These are phyloP conservation scores for Ogataea trehalophila DNA, from an alignment of 805 yeast genomes.

Conservation along the genomic window DNA sequence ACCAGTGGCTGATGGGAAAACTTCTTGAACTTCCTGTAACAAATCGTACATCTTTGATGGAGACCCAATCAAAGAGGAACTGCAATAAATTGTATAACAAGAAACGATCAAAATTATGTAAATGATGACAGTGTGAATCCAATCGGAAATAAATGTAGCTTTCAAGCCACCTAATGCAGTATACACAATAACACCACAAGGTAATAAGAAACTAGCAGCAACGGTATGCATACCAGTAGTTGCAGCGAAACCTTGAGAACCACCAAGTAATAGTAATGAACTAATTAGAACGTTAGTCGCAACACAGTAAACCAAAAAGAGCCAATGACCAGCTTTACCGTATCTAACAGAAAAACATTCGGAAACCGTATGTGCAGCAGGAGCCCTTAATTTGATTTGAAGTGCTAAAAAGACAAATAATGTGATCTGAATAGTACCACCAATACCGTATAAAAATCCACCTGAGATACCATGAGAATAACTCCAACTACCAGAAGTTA, in stretches of 20 bases:
- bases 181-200: conserved; percentile 44
- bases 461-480: conserved; percentile 41
- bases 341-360: conserved; percentile 37
- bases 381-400: conserved; percentile 37
- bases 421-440: conserved; percentile 35
- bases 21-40: conserved; percentile 30
- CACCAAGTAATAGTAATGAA: conserved; percentile 37
- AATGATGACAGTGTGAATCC: conserved; percentile 41
- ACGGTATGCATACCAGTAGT: conserved; percentile 42
- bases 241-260: conserved; percentile 37
- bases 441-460: conserved; percentile 33
- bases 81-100: conserved; percentile 31
- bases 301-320: conserved; percentile 32
- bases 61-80: conserved; percentile 38
- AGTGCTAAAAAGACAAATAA: conserved; percentile 34
- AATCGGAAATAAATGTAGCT: conserved; percentile 51
- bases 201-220: conserved; percentile 42
- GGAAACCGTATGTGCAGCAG: conserved; percentile 39
- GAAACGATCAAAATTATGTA: conserved; percentile 29
- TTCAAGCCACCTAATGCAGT: conserved; percentile 49
- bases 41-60: conserved; percentile 41
- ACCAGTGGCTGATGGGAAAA: conserved; percentile 29
- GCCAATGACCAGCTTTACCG: conserved; percentile 34
- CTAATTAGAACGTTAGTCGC: conserved; percentile 35
- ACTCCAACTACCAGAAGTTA: conserved; percentile 35